Conservation (phyloP, 768 basidiomycete species). For the Leucogyrophana mollusca region DNA sequence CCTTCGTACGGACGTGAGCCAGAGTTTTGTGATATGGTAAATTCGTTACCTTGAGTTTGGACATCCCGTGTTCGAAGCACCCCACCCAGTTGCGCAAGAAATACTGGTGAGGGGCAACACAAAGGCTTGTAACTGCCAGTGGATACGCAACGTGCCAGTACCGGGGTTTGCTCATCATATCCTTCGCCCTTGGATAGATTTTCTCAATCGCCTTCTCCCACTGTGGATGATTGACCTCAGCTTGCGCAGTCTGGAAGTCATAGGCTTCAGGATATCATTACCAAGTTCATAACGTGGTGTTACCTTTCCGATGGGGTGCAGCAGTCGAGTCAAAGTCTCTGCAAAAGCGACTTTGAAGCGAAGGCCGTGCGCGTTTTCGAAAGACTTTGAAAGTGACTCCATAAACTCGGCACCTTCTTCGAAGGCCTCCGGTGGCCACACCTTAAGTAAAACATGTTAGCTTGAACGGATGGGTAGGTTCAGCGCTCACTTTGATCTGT, state of each 20-base stretch:
- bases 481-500: slow-evolving; percentile 64
- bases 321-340: slow-evolving; percentile 69
- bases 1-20: slow-evolving; percentile 44
- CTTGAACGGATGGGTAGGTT: not conserved
- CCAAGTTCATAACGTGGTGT: too few species aligned
- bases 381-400: slow-evolving; percentile 79
- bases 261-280: too few species aligned
- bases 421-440: slow-evolving; percentile 91
- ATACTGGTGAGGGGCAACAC: slow-evolving; percentile 82
- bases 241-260: slow-evolving; percentile 75
- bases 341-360: slow-evolving; percentile 84
- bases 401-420: slow-evolving; percentile 93
- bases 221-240: slow-evolving; percentile 91
- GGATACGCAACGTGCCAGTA: slow-evolving; percentile 91
- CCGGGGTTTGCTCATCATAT: slow-evolving; percentile 84
- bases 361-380: slow-evolving; percentile 79
- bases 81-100: slow-evolving; percentile 81
- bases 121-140: slow-evolving; percentile 76
- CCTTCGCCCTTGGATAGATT: slow-evolving; percentile 78
- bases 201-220: slow-evolving; percentile 91
- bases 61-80: slow-evolving; percentile 69
- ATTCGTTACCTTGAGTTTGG: slow-evolving; percentile 72
- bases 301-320: slow-evolving; percentile 91
- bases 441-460: slow-evolving; percentile 41
- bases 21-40: not conserved